phyloP scores from a whole-genome alignment of 257 asterid species.

The Plectranthus barbatus region DNA sequence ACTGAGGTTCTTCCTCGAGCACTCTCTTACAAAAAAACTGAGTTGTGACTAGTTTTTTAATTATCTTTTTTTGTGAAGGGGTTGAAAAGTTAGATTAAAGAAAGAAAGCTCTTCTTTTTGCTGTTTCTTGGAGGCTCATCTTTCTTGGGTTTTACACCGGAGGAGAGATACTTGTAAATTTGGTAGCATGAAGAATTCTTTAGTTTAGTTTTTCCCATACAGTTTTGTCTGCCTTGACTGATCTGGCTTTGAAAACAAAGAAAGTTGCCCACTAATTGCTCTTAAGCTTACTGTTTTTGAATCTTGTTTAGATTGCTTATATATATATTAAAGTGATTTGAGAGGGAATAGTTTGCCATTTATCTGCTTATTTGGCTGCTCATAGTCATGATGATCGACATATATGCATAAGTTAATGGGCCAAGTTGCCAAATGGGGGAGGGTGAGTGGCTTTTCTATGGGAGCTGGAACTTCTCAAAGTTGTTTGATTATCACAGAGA shows the following conservation, averaged over 20 bases:
- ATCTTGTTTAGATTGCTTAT: neutral
- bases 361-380: neutral
- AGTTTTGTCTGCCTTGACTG: too few species aligned
- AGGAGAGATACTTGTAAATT: conserved; percentile 21
- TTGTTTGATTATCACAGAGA: neutral
- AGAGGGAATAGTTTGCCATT: neutral
- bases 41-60: conserved; percentile 17
- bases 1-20: conserved; percentile 60
- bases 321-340: neutral
- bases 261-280: too few species aligned
- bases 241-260: too few species aligned
- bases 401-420: neutral
- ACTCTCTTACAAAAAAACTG: conserved; percentile 40
- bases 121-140: too few species aligned
- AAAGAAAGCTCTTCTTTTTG: neutral
- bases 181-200: conserved; percentile 10
- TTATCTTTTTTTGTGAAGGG: conserved; percentile 16
- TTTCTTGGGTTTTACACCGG: neutral
- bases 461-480: neutral
- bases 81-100: conserved; percentile 2
- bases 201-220: neutral
- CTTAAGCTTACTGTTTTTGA: too few species aligned
- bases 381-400: too few species aligned
- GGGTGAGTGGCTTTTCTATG: neutral
- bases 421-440: neutral